These are phyloP conservation scores for Rutstroemia sydowiana DNA, from an alignment of 2,329 filamentous ascomycete genomes.

Conservation along the genomic window DNA sequence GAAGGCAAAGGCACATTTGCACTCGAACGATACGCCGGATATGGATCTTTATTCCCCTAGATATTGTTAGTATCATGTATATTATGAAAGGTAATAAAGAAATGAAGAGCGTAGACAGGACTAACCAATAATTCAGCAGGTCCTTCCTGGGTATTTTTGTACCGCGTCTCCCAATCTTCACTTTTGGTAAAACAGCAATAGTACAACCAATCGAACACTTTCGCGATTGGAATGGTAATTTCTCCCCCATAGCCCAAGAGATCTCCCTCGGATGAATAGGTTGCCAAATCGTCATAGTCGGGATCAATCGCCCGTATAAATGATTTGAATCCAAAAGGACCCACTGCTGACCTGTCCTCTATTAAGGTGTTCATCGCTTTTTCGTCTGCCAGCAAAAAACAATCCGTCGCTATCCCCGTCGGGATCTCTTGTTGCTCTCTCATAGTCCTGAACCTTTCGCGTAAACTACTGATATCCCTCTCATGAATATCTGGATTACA, in stretches of 20 bases:
- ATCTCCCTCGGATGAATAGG: background rate
- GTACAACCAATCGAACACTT: conserved; percentile 9
- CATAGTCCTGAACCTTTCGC: background rate
- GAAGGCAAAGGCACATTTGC: background rate
- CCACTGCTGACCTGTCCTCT: background rate
- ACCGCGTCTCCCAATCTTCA: conserved; percentile 8
- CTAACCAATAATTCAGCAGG: background rate
- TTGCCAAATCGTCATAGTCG: background rate
- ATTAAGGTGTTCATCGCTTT: background rate
- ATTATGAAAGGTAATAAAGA: background rate
- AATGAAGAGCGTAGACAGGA: too few species aligned
- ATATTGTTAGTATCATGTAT: background rate
- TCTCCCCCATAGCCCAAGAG: background rate
- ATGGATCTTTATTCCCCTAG: background rate
- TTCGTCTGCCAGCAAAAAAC: background rate
- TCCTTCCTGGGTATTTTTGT: background rate
- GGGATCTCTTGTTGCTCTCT: background rate
- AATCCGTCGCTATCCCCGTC: background rate
- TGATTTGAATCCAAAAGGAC: background rate
- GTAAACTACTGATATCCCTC: background rate
- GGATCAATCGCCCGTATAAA: background rate
- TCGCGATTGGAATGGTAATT: conserved; percentile 6
- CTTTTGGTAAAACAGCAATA: conserved; percentile 2
- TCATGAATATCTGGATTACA: background rate
- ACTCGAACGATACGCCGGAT: background rate